Conservation (phyloP, 2,329 filamentous ascomycete species). For the Nothophoma quercina region DNA sequence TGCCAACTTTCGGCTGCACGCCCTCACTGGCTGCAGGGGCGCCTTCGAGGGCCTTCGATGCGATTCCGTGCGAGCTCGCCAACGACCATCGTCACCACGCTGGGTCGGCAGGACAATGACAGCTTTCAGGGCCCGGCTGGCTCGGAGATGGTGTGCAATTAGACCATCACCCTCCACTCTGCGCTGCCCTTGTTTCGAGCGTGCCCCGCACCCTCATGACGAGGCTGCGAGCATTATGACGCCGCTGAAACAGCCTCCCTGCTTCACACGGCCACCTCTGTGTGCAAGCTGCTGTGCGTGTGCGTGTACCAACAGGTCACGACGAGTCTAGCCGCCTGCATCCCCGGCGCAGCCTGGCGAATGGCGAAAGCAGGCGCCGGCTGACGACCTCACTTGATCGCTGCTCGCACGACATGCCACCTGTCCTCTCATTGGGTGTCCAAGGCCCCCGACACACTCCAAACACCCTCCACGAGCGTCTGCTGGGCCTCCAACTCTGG, state of each 20-base stretch:
- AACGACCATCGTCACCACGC: constrained; percentile 12
- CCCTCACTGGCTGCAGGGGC: constrained; percentile 7
- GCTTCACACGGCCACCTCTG: constrained; percentile 23
- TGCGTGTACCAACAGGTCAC: constrained; percentile 28
- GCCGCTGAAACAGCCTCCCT: constrained; percentile 35
- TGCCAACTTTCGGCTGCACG: constrained; percentile 25
- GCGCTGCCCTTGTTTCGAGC: constrained; percentile 19
- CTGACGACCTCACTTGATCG: constrained; percentile 18
- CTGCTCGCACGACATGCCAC: constrained; percentile 27
- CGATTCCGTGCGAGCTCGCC: constrained; percentile 13
- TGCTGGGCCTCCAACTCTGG: constrained; percentile 18
- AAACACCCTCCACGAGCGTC: constrained; percentile 15
- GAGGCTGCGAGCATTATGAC: constrained; percentile 26
- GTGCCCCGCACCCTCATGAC: constrained; percentile 17
- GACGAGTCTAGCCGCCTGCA: constrained; percentile 17
- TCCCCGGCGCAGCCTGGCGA: constrained; percentile 20
- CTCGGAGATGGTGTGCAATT: constrained; percentile 10
- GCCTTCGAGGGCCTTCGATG: constrained; percentile 20
- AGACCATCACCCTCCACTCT: too few species aligned
- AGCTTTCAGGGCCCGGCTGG: constrained; percentile 3
- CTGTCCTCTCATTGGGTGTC: constrained; percentile 35
- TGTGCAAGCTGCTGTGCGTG: constrained; percentile 26
- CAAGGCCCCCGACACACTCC: constrained; percentile 12
- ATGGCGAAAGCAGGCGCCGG: constrained; percentile 22
- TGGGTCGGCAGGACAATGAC: not conserved